Evolutionary conservation across 2,329 filamentous ascomycete species (phyloP), one percentile per base, ranked within the genome.

Genomic region (Dactylonectria estremocensis): DNA sequence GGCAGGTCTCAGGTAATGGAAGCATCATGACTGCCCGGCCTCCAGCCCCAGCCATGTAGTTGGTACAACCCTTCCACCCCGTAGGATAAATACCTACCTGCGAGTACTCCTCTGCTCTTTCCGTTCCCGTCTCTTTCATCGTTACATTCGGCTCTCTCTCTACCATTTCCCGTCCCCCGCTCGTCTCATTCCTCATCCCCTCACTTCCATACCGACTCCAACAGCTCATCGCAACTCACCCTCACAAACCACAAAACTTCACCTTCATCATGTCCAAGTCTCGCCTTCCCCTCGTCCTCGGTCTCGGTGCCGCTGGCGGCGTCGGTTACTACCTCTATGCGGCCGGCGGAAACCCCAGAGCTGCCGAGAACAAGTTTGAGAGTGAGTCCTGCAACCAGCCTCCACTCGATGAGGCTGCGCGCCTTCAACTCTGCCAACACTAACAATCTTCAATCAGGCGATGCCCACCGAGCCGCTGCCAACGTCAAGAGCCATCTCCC

Each of bases 291-390:
- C 74, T 86, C 72, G 77, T 85, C 74, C 78, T 92, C 75, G 92
- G 91, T 75, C 82, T 90, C 73, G 88, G 86, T 67, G 90, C 89
- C 72, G 91, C 88, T 35, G 89, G 89, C 75, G 92, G 90, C 71
- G 84, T 91, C 66, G 94, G 93, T 49, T 98, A 97, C 87, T 98
- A 98, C 86, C 88, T 98, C 70, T 99, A 97, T 87, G 87, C 84
- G 58, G 92, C 95, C 16, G 95, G 95, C 69, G 95, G 95, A 65
- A 89, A 90, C 80, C 87, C 94, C 58, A 93, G 92, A 82, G 90
- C 88, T 56, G 95, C 95, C n/a, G 90, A 95, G 87, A 93, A 95
- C 86, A 87, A 96, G 81, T 88, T 93, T 74, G 93, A 97, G 85
- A 89, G 95, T 97, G 84, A 52, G 90, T 61, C 9, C 16, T n/a